Evolutionary conservation across 257 asterid species (phyloP).

Genomic region (Orobanche coerulescens): DNA sequence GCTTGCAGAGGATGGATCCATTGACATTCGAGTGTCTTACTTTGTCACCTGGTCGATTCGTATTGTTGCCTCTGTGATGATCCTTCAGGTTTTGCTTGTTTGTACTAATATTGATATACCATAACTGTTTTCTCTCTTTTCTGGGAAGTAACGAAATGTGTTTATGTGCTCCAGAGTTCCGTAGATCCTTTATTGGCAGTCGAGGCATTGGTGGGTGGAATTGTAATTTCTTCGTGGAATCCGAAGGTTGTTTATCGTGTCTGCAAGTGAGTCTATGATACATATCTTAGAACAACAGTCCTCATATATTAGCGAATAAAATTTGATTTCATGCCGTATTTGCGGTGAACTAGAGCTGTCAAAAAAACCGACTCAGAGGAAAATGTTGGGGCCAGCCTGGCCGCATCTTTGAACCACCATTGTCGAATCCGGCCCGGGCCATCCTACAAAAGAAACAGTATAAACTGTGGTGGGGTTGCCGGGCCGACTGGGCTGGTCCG

Average conservation of each 20-base stretch:
- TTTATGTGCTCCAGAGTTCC: slow-evolving; percentile 52
- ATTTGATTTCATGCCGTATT: not conserved
- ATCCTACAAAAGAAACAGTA: too few species aligned
- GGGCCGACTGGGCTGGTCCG: too few species aligned
- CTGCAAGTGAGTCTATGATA: slow-evolving; percentile 44
- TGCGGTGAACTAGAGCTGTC: too few species aligned
- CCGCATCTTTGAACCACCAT: too few species aligned
- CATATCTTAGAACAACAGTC: not conserved
- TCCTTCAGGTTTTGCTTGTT: slow-evolving; percentile 66
- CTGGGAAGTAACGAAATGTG: slow-evolving; percentile 12
- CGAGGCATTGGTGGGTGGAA: slow-evolving; percentile 57
- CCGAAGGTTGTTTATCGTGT: slow-evolving; percentile 38
- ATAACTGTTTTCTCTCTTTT: slow-evolving; percentile 8
- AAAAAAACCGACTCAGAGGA: too few species aligned
- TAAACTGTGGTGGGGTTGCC: too few species aligned
- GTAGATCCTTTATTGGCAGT: slow-evolving; percentile 62
- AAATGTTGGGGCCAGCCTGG: too few species aligned
- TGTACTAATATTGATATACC: slow-evolving; percentile 7
- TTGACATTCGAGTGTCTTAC: slow-evolving; percentile 61
- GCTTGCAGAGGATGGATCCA: slow-evolving; percentile 65
- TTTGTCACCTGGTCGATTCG: slow-evolving; percentile 76
- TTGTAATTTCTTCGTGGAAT: slow-evolving; percentile 46
- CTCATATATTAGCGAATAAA: not conserved
- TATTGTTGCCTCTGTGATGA: slow-evolving; percentile 57
- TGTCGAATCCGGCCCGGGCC: too few species aligned